These are phyloP conservation scores for Gigaspora rosea DNA, from an alignment of 192 early-diverging fungal genomes.

Conservation along the genomic window DNA sequence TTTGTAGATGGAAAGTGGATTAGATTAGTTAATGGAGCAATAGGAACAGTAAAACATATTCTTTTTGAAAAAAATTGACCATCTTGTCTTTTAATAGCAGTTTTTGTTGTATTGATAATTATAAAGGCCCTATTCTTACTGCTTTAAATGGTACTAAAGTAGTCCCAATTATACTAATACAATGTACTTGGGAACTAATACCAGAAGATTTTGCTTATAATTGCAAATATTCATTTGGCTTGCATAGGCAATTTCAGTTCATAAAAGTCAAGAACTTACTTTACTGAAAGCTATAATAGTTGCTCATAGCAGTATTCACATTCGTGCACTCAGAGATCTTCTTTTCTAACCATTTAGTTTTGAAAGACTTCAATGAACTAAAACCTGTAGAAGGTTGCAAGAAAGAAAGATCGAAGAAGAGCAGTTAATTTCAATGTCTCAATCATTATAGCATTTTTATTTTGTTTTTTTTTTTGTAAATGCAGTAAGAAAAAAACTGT, in stretches of 20 bases:
- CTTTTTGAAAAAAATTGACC: neutral
- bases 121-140: neutral
- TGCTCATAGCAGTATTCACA: neutral
- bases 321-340: neutral
- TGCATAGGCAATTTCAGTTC: neutral
- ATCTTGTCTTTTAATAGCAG: neutral
- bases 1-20: neutral
- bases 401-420: too few species aligned
- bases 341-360: neutral
- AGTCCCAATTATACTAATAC: constrained; percentile 2
- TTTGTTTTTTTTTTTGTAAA: too few species aligned
- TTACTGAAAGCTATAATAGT: constrained; percentile 2
- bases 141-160: neutral
- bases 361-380: constrained; percentile 3
- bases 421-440: too few species aligned
- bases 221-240: neutral
- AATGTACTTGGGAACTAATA: neutral
- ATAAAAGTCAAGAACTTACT: constrained; percentile 4
- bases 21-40: neutral
- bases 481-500: too few species aligned
- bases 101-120: neutral
- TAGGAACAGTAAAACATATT: neutral
- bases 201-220: neutral
- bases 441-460: too few species aligned
- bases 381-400: neutral